Evolutionary conservation across 495 filamentous ascomycete genomes (phyloP), one percentile per base, ranked within the genome.

Genomic region (Penicillium dipodomyicola): DNA sequence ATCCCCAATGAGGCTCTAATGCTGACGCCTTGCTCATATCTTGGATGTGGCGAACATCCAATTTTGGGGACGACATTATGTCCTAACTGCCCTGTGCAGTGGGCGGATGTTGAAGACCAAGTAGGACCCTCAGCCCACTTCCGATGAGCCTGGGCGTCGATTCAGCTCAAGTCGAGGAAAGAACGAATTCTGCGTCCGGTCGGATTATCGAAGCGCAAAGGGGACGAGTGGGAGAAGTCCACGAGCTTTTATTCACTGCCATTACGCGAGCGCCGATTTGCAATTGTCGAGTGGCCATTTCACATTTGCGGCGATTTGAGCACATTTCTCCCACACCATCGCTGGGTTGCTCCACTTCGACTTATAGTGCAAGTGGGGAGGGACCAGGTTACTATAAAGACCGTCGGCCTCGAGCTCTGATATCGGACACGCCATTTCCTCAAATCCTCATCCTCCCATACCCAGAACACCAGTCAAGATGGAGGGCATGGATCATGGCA

Each of bases 1-100:
- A 88, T 9, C 84, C 85, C 84, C 84, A 88, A 65, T 87, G 80
- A 14, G 69, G 74, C 57, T 80, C 77, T 5, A 82, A 49, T 20
- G 62, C 49, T 1, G 72, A 61, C 14, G 74, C 78, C 33, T 65
- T 49, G 52, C 56, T 62, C 52, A 68, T 62, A 47, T 77, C 62
- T 49, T 77, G 74, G 53, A 76, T 77, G 53, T 78, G 76, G 35
- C 63, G 63, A 29, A 41, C 39, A 39, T 45, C 29, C 19, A 63
- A 30, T 33, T 41, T 54, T 17, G 47, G 25, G 19, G 27, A 46
- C 29, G 58, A 41, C 62, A 64, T 64, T 23, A 5, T 52, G 58
- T 25, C 44, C 15, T 30, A 41, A 17, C 17, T 27, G 37, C 49
- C 11, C 29, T 19, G 4, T 32, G 45, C 44, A 47, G 45, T 20